Evolutionary conservation across 140 eudicot genomes (phyloP).

Genomic region (Flaveria floridana): DNA sequence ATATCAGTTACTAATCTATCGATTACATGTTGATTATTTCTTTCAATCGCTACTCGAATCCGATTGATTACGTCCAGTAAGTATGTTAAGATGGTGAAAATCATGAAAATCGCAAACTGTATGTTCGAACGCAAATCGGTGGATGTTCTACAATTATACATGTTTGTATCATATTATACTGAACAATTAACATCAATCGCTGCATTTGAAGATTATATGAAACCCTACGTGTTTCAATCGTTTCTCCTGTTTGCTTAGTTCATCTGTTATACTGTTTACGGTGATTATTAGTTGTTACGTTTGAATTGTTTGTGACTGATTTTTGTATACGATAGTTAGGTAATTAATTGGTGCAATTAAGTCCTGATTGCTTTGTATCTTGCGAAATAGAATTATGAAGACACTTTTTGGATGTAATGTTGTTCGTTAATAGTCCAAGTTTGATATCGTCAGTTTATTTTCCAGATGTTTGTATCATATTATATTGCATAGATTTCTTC

Average conservation of each 20-base stretch:
- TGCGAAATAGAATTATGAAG: background rate
- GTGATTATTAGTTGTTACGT: background rate
- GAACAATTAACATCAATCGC: constrained; percentile 4
- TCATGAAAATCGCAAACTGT: constrained; percentile 8
- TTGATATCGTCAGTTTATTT: constrained; percentile 3
- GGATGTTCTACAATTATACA: background rate
- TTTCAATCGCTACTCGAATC: background rate
- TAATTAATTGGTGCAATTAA: constrained; percentile 20
- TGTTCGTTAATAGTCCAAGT: background rate
- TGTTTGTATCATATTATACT: background rate
- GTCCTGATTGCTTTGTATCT: constrained; percentile 1
- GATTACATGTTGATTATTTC: background rate
- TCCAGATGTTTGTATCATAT: constrained; percentile 16
- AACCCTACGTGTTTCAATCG: constrained; percentile 23
- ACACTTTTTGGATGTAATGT: constrained; percentile 10
- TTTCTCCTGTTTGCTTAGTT: constrained; percentile 11
- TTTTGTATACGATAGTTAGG: constrained; percentile 9
- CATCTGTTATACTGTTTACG: background rate
- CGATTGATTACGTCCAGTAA: background rate
- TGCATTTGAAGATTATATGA: constrained; percentile 12
- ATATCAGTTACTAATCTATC: background rate
- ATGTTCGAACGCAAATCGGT: background rate
- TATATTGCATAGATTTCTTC: constrained; percentile 15
- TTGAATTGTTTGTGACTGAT: constrained; percentile 13
- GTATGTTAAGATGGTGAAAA: constrained; percentile 11